Percentiles rank a stretch among this genome's conserved stretches.
Evolutionary conservation across 495 filamentous ascomycete genomes (phyloP).

Genomic region (Penicillium longicatenatum): DNA sequence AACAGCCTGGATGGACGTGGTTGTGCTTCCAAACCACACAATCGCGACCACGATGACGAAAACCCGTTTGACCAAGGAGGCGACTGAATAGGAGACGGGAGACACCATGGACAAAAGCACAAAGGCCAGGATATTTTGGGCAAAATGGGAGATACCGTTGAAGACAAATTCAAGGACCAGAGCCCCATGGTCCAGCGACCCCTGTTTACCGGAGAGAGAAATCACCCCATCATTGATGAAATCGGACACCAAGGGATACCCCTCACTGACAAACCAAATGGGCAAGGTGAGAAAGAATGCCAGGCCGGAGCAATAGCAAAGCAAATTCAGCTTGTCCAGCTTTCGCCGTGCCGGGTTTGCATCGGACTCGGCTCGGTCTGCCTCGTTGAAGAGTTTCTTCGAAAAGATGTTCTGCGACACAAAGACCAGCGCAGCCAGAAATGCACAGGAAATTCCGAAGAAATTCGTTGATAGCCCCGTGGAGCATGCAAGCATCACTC

Average conservation of each 20-base stretch:
- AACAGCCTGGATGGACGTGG: constrained; percentile 76
- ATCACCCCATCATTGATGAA: constrained; percentile 59
- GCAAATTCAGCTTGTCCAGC: constrained; percentile 93
- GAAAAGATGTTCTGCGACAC: constrained; percentile 99
- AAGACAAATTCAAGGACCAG: constrained; percentile 87
- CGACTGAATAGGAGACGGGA: constrained; percentile 96
- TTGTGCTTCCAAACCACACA: constrained; percentile 90
- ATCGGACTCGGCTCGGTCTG: constrained; percentile 75
- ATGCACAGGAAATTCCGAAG: constrained; percentile 82
- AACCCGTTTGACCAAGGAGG: constrained; percentile 91
- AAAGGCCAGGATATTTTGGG: constrained; percentile 94
- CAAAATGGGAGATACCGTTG: constrained; percentile 97
- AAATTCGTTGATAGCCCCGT: constrained; percentile 85
- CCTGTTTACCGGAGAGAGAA: constrained; percentile 65
- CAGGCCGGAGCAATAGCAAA: constrained; percentile 92
- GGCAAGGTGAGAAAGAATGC: constrained; percentile 90
- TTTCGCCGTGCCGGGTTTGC: constrained; percentile 63
- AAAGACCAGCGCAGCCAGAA: constrained; percentile 87
- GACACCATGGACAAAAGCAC: constrained; percentile 87
- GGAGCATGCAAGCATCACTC: constrained; percentile 94
- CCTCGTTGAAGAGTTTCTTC: constrained; percentile 98
- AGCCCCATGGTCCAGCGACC: constrained; percentile 74
- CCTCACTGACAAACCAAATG: constrained; percentile 92
- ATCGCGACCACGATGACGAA: constrained; percentile 96
- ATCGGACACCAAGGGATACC: constrained; percentile 62